These are phyloP conservation scores for Penicillium bialowiezense DNA, from an alignment of 495 filamentous ascomycete genomes.

Conservation along the genomic window DNA sequence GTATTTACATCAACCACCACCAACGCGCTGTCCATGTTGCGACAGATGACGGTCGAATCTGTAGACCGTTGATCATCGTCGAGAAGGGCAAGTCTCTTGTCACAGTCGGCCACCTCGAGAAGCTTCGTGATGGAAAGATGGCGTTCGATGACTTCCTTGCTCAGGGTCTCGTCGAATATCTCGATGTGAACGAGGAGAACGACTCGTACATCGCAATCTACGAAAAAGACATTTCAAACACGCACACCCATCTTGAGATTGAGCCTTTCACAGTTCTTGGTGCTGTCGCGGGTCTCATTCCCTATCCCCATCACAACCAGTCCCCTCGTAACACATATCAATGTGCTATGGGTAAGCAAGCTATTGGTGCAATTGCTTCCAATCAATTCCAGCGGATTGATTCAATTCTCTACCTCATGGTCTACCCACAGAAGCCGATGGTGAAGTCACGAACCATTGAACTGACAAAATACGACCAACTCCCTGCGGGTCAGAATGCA, in stretches of 20 bases:
- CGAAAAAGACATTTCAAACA: slow-evolving; percentile 73
- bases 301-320: slow-evolving; percentile 98
- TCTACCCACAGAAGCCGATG: slow-evolving; percentile 97
- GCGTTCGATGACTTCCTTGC: slow-evolving; percentile 91
- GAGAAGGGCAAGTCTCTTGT: slow-evolving; percentile 80
- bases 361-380: slow-evolving; percentile 94
- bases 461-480: slow-evolving; percentile 93
- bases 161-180: slow-evolving; percentile 86
- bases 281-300: slow-evolving; percentile 95
- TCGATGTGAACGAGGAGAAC: slow-evolving; percentile 98
- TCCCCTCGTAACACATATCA: slow-evolving; percentile 99
- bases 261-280: slow-evolving; percentile 97
- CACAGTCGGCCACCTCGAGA: slow-evolving; percentile 67
- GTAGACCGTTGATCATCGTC: slow-evolving; percentile 90
- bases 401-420: slow-evolving; percentile 91
- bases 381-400: slow-evolving; percentile 97
- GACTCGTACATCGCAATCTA: slow-evolving; percentile 89
- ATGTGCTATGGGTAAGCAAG: slow-evolving; percentile 99
- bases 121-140: slow-evolving; percentile 74
- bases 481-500: slow-evolving; percentile 94
- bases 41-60: slow-evolving; percentile 94
- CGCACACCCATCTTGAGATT: slow-evolving; percentile 92
- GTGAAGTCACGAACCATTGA: slow-evolving; percentile 96
- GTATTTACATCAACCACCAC: slow-evolving; percentile 91
- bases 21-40: slow-evolving; percentile 90